Evolutionary conservation across 2,329 filamentous ascomycete species (phyloP).

Genomic region (Sporothrix pseudoabietina): DNA sequence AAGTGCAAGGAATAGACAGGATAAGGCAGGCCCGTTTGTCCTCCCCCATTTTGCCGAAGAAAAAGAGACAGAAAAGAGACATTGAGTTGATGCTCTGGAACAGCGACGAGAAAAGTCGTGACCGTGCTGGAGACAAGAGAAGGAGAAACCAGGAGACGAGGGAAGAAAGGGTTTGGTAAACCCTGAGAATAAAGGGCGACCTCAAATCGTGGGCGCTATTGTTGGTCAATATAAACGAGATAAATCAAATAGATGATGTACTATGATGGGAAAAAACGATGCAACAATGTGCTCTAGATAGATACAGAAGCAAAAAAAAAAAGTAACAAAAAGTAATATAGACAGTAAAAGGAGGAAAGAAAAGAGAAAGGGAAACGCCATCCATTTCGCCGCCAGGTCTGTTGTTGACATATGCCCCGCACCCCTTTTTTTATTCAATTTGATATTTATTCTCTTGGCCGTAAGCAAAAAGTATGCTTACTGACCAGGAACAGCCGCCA

Average conservation of each 20-base stretch:
- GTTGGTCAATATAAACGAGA: not conserved
- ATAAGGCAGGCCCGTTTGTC: not conserved
- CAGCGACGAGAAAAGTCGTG: not conserved
- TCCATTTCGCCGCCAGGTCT: slow-evolving; percentile 22
- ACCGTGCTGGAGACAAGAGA: not conserved
- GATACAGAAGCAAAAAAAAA: not conserved
- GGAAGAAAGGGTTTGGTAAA: not conserved
- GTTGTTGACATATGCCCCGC: slow-evolving; percentile 10
- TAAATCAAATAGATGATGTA: not conserved
- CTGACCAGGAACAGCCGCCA: slow-evolving; percentile 16
- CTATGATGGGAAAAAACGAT: not conserved
- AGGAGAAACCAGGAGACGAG: not conserved
- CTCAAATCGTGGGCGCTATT: not conserved
- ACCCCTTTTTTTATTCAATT: slow-evolving; percentile 3
- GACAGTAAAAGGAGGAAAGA: not conserved
- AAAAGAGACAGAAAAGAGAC: not conserved
- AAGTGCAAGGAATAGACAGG: not conserved
- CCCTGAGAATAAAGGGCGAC: not conserved
- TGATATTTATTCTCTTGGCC: not conserved
- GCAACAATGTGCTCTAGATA: not conserved
- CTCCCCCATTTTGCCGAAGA: slow-evolving; percentile 12
- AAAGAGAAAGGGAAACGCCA: slow-evolving; percentile 10
- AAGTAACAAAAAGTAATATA: not conserved
- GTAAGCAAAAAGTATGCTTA: not conserved
- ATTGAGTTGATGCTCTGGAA: not conserved